Evolutionary conservation across 768 basidiomycete species (phyloP), one percentile per base, ranked within the genome.

Genomic region (Pisolithus tinctorius): DNA sequence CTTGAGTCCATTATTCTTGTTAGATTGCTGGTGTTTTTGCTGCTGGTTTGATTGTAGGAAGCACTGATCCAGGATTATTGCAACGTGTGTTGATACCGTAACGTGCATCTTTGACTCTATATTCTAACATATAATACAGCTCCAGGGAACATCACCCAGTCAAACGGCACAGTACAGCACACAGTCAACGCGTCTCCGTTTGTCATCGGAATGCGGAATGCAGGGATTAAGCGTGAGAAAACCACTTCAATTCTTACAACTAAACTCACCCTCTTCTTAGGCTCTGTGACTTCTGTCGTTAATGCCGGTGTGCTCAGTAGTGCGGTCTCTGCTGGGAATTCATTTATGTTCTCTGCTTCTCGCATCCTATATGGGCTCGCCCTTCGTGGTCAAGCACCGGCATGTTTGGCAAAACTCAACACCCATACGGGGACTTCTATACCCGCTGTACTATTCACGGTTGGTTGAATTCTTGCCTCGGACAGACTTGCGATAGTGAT

Each of bases 11-110:
- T 13, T 23, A 41, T 47, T n/a, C 40, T 42, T 7, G 25, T 14
- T 36, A 83, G 80, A 74, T 88, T 53, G 70, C 86, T 45, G 87
- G 86, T 27, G 73, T 88, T 52, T 67, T 85, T 54, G 70, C 83
- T 54, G 77, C 84, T 41, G 88, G 87, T 50, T 80, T 92, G 80
- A 74, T 90, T 47, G 86, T 93, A 37, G 77, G 85, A 0, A 85
- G 75, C 61, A 70, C 81, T 59, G 80, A 89, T 60, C 55, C 61
- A 0, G 60, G 65, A 10, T 70, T 88, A 42, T 71, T 84, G 45
- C 63, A 71, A 34, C 44, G 71, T 68, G 56, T 30, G 67, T 58
- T 48, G 39, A 27, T 23, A 10, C 29, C 45, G 6, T 29, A 45
- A 26, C 14, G 7, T 43, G 7, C 6, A 20, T 30, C 7, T 27